Conservation (phyloP, 768 basidiomycete species). For the Candolleomyces eurysporus region DNA sequence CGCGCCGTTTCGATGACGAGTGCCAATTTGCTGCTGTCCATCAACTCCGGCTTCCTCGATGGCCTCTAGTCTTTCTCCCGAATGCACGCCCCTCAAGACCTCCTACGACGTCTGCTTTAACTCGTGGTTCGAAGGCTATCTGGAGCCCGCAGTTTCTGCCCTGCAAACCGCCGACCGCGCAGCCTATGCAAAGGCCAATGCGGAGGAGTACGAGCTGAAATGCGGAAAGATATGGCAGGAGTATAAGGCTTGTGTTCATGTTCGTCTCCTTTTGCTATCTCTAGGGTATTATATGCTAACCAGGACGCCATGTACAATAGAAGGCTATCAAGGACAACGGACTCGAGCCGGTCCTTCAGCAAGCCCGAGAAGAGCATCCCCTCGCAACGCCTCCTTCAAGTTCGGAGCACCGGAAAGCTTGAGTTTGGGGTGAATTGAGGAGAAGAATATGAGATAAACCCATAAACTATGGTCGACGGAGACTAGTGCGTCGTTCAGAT, state of each 20-base stretch:
- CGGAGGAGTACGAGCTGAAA: slow-evolving; percentile 81
- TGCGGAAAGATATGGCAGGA: slow-evolving; percentile 83
- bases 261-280: slow-evolving; percentile 31
- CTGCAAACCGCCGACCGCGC: slow-evolving; percentile 44
- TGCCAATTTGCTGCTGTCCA: too few species aligned
- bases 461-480: too few species aligned
- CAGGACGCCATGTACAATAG: slow-evolving; percentile 33
- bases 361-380: slow-evolving; percentile 79
- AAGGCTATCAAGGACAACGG: slow-evolving; percentile 77
- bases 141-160: slow-evolving; percentile 69
- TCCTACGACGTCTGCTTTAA: slow-evolving; percentile 95
- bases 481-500: too few species aligned
- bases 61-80: slow-evolving; percentile 77
- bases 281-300: neutral
- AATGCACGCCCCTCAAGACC: slow-evolving; percentile 89
- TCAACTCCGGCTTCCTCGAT: slow-evolving; percentile 31
- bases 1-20: too few species aligned
- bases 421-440: too few species aligned
- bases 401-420: too few species aligned
- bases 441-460: too few species aligned
- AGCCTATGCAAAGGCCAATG: slow-evolving; percentile 71
- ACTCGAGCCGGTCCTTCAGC: slow-evolving; percentile 69
- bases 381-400: slow-evolving; percentile 50
- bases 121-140: slow-evolving; percentile 95
- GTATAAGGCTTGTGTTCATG: slow-evolving; percentile 84